Evolutionary conservation across 129 eudicot species (phyloP), one percentile per base, ranked within the genome.

Genomic region (Pseudognaphalium luteoalbum): DNA sequence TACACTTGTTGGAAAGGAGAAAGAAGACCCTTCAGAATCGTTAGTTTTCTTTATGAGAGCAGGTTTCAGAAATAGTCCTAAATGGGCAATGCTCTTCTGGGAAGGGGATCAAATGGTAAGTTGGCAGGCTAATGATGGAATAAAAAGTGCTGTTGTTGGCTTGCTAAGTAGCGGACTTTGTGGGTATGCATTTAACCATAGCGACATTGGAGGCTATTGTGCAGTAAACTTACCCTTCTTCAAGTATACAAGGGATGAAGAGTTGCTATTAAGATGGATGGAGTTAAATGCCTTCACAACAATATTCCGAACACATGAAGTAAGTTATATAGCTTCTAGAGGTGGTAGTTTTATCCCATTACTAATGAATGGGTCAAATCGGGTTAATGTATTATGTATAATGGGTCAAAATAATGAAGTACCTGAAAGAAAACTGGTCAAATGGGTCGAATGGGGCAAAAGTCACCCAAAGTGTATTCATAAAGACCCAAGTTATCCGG

Each of bases 41-140:
- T 80, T 95, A 78, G 99, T 91, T 54, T 95, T 95, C 92, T 95
- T 95, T 80, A 95, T 95, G 99, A 87, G 99, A 83, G 94, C 99
- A 35, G 99, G 99, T 74, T 95, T 91, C 72, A 86, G 96, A 70
- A 83, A 86, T 17, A 91, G 91, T 65, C 99, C 99, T 15, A 91
- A 79, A 85, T 95, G 97, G 97, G 96, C 96, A 71, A 91, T 88
- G 96, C 80, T 95, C 15, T 95, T 95, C 70, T 95, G 99, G 99
- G 99, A 95, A 81, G 99, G 99, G 63, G 99, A 91, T 66, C 99
- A 95, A 83, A 95, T 95, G 99, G 99, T 95, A 35, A 95, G 99
- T 76, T 95, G 99, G 99, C 99, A 95, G 68, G 82, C 86, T 42
- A 86, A 95, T 77, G 99, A 95, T 67, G 99, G 99, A 47, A 91